Conservation (phyloP, 306 rosid species). For the Inga leiocalycina region DNA sequence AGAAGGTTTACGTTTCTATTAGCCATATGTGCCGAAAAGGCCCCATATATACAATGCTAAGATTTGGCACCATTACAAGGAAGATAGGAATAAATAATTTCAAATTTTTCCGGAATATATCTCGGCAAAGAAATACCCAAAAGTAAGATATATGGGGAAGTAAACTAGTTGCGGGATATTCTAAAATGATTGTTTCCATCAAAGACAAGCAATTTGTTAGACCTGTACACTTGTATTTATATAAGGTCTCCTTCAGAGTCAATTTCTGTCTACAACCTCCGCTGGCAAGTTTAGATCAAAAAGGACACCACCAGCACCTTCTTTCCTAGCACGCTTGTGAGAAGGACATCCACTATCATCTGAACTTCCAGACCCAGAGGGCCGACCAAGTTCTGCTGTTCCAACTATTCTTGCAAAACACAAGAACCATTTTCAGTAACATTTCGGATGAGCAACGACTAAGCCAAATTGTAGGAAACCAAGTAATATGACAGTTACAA, state of each 20-base stretch:
- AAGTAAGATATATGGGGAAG: constrained; percentile 34
- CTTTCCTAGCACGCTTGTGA: constrained; percentile 82
- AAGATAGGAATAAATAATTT: constrained; percentile 25
- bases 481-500: constrained; percentile 30
- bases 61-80: constrained; percentile 31
- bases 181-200: constrained; percentile 47
- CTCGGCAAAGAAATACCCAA: constrained; percentile 22
- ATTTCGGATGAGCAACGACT: constrained; percentile 45
- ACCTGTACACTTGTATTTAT: constrained; percentile 66
- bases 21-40: constrained; percentile 50
- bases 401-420: constrained; percentile 64
- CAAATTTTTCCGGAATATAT: constrained; percentile 35
- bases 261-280: constrained; percentile 76
- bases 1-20: constrained; percentile 47
- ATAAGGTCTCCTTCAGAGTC: constrained; percentile 51
- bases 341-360: constrained; percentile 65
- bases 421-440: constrained; percentile 51
- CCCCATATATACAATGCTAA: constrained; percentile 53
- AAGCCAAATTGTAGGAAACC: constrained; percentile 45
- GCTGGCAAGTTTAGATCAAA: constrained; percentile 98
- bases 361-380: constrained; percentile 77
- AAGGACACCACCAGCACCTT: constrained; percentile 58
- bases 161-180: constrained; percentile 29
- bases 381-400: constrained; percentile 55
- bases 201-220: constrained; percentile 58